Evolutionary conservation across 441 rosid genomes (phyloP), one percentile per base, ranked within the genome.

Genomic region (Omphalea diandra): DNA sequence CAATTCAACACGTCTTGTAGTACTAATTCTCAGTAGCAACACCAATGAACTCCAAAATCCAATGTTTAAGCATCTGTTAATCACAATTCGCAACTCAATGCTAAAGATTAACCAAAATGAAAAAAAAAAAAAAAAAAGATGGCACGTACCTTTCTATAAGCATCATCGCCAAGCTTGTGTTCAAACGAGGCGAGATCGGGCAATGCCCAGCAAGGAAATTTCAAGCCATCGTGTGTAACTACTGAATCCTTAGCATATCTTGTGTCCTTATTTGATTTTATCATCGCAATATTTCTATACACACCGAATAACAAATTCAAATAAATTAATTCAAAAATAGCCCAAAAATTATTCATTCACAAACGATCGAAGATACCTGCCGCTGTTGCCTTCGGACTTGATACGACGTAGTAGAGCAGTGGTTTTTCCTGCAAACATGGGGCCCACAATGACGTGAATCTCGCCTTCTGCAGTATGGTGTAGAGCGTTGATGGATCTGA

Each of bases 341-440:
- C 7, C n/a, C 1, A 41, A n/a, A 27, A 12, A n/a, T n/a, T n/a
- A n/a, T n/a, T n/a, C n/a, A n/a, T n/a, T n/a, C n/a, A n/a, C n/a
- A n/a, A n/a, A n/a, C n/a, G n/a, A n/a, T n/a, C n/a, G 5, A 14
- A 71, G 68, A 43, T 14, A 94, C 97, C 91, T 83, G 78, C 97
- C 97, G 24, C 46, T 63, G 77, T 63, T 75, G 80, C 73, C 74
- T 70, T 86, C 98, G 1, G 87, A 84, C 41, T 77, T 82, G 83
- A 90, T 80, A 22, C 89, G 97, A 60, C 94, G 96, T 77, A 94
- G 94, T 40, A 94, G 94, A 22, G 96, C 86, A 2, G 97, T 94
- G 65, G 98, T 89, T 63, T 94, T 94, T 31, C 99, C 98, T 11
- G 97, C 89, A 15, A 94, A 94, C 98, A 94, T 90, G 58, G 98